These are phyloP conservation scores for Kodamaea sagamina DNA, from an alignment of 805 yeast genomes.

Conservation along the genomic window DNA sequence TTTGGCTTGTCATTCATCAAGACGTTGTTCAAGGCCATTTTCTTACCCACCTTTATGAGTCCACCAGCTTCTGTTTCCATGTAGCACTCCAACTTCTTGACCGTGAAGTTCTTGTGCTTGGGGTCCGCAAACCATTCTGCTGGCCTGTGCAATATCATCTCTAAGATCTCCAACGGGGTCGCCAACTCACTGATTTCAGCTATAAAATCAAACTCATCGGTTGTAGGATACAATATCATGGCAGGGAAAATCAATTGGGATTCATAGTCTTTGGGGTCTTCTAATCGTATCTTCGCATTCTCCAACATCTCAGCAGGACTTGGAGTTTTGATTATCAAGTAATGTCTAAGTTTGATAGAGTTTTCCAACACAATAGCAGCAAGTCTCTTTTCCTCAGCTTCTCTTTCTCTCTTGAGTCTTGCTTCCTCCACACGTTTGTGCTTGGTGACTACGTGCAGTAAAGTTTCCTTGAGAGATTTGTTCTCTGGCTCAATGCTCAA, in stretches of 20 bases:
- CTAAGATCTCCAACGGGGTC: conserved; percentile 63
- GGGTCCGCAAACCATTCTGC: conserved; percentile 67
- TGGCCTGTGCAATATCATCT: conserved; percentile 61
- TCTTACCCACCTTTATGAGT: conserved; percentile 80
- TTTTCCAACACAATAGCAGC: conserved; percentile 47
- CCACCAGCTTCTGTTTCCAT: conserved; percentile 87
- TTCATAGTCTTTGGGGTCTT: conserved; percentile 65
- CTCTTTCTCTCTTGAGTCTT: conserved; percentile 38
- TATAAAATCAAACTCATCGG: conserved; percentile 80
- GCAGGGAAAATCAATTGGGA: conserved; percentile 84
- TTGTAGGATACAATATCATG: conserved; percentile 76
- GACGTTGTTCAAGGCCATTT: conserved; percentile 62
- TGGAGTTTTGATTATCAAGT: conserved; percentile 49
- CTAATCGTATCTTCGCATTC: conserved; percentile 55
- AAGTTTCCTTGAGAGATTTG: conserved; percentile 51
- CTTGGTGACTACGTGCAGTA: conserved; percentile 42
- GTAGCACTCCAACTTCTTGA: conserved; percentile 65
- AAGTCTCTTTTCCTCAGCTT: conserved; percentile 42
- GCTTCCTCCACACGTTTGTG: conserved; percentile 32
- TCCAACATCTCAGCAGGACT: conserved; percentile 58
- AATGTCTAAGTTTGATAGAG: conserved; percentile 64
- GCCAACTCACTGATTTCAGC: conserved; percentile 73
- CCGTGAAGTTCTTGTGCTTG: conserved; percentile 58
- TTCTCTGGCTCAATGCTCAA: conserved; percentile 60
- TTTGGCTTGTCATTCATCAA: conserved; percentile 61